These are phyloP conservation scores for Fusarium sp. DNA, from an alignment of 2,329 filamentous ascomycete species.

Conservation along the genomic window DNA sequence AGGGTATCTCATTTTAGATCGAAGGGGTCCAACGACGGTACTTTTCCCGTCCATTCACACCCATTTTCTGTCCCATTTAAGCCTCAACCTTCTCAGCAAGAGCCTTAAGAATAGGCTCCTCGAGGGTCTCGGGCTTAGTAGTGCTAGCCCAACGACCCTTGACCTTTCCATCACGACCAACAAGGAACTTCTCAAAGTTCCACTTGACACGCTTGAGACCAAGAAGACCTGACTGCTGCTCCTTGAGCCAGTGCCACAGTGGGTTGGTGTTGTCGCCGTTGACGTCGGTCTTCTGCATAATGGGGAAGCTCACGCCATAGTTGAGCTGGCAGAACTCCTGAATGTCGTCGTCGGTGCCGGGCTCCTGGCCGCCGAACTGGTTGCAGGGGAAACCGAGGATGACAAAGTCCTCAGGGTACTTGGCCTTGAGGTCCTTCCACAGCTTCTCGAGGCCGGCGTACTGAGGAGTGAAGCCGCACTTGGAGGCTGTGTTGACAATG, in stretches of 20 bases:
- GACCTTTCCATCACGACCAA: constrained; percentile 88
- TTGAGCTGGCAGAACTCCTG: constrained; percentile 90
- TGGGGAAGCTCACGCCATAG: constrained; percentile 91
- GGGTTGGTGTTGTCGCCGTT: constrained; percentile 88
- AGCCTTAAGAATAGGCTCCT: constrained; percentile 81
- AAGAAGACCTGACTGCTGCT: constrained; percentile 82
- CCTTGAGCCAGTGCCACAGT: constrained; percentile 82
- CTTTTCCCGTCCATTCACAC: neutral
- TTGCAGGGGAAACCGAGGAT: constrained; percentile 99
- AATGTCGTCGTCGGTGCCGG: constrained; percentile 84
- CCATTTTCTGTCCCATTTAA: constrained; percentile 12
- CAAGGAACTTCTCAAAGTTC: constrained; percentile 99
- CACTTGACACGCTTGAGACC: constrained; percentile 95
- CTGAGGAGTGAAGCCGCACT: constrained; percentile 98
- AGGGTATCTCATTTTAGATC: constrained; percentile 42
- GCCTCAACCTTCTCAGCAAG: constrained; percentile 56
- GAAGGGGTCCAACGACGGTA: constrained; percentile 5
- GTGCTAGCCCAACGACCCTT: constrained; percentile 88
- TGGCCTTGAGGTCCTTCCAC: constrained; percentile 80
- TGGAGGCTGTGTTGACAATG: constrained; percentile 96
- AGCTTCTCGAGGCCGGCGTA: constrained; percentile 91
- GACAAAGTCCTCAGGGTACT: constrained; percentile 81
- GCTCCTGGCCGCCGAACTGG: constrained; percentile 94
- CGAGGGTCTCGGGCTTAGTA: constrained; percentile 85
- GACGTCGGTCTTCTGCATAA: constrained; percentile 92